These are phyloP conservation scores for Gossypium rotundifolium DNA, from an alignment of 345 rosid genomes.

Conservation along the genomic window DNA sequence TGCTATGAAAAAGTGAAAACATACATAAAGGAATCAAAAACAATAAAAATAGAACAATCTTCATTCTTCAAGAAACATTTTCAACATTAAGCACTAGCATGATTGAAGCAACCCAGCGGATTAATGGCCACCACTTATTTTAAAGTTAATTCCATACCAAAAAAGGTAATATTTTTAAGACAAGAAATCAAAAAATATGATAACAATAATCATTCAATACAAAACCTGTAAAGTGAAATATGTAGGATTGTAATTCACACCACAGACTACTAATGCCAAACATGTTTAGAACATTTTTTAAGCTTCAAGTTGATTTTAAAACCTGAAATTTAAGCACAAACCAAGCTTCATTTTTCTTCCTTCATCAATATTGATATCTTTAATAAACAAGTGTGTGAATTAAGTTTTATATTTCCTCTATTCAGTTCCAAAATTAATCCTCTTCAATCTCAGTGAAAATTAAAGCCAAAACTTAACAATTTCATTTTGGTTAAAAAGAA, in stretches of 20 bases:
- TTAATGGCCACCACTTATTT: neutral
- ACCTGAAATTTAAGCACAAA: neutral
- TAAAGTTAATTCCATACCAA: neutral
- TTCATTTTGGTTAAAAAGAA: neutral
- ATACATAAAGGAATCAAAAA: neutral
- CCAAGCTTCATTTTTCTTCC: neutral
- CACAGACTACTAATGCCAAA: neutral
- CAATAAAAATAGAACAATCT: neutral
- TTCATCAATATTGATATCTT: neutral
- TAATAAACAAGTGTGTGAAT: neutral
- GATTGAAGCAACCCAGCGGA: neutral
- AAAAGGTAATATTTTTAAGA: neutral
- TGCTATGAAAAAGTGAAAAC: neutral
- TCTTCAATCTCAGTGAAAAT: neutral
- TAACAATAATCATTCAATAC: neutral
- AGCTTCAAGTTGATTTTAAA: neutral
- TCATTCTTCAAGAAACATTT: neutral
- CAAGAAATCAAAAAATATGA: neutral
- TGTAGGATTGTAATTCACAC: neutral
- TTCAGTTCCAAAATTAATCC: neutral
- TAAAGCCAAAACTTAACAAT: neutral
- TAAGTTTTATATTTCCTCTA: neutral
- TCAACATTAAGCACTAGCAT: neutral
- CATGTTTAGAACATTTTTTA: neutral
- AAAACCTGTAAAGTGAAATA: neutral